A percentile compares a stretch with the other conserved stretches of the same genome.
phyloP scores from a whole-genome alignment of 176 grass and related monocot genomes.

The Luzula sylvatica region DNA sequence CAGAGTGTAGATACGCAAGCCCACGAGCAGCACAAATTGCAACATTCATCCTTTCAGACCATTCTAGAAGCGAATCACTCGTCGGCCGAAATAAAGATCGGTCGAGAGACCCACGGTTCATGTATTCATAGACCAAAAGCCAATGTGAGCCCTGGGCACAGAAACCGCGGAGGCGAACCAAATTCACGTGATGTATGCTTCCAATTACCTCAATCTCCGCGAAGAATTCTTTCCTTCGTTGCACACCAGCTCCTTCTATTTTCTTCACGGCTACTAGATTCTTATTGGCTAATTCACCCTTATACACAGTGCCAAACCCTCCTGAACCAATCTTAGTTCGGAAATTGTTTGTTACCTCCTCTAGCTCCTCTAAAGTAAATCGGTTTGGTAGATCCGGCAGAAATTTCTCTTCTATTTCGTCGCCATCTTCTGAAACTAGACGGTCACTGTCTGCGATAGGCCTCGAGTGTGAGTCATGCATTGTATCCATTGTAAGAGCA shows the following conservation, averaged over 20 bases:
- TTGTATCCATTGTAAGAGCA: slow-evolving; percentile 11
- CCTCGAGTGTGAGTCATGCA: neutral
- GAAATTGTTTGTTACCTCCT: slow-evolving; percentile 34
- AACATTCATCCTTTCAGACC: slow-evolving; percentile 8
- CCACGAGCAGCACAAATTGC: slow-evolving; percentile 24
- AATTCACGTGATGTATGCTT: slow-evolving; percentile 40
- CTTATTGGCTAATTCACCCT: slow-evolving; percentile 24
- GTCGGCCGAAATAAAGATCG: slow-evolving; percentile 33
- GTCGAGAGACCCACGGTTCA: slow-evolving; percentile 47
- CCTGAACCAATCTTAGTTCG: slow-evolving; percentile 38
- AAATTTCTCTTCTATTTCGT: neutral
- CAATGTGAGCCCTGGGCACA: slow-evolving; percentile 41
- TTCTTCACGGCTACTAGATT: slow-evolving; percentile 50
- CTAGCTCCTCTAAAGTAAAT: slow-evolving; percentile 39
- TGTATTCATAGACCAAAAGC: slow-evolving; percentile 63
- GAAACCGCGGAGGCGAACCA: slow-evolving; percentile 48
- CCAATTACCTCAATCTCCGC: slow-evolving; percentile 66
- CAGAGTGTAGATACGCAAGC: slow-evolving; percentile 38
- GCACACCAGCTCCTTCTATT: slow-evolving; percentile 34
- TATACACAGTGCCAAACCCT: slow-evolving; percentile 53
- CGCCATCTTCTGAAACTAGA: slow-evolving; percentile 13
- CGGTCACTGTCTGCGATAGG: neutral
- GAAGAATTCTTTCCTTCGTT: slow-evolving; percentile 46
- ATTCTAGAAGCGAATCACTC: neutral
- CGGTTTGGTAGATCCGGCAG: slow-evolving; percentile 7